A percentile compares a stretch with the other conserved stretches of the same genome.
Conservation (phyloP, 1,284 basidiomycete species). For the Ganoderma lingzhi region DNA sequence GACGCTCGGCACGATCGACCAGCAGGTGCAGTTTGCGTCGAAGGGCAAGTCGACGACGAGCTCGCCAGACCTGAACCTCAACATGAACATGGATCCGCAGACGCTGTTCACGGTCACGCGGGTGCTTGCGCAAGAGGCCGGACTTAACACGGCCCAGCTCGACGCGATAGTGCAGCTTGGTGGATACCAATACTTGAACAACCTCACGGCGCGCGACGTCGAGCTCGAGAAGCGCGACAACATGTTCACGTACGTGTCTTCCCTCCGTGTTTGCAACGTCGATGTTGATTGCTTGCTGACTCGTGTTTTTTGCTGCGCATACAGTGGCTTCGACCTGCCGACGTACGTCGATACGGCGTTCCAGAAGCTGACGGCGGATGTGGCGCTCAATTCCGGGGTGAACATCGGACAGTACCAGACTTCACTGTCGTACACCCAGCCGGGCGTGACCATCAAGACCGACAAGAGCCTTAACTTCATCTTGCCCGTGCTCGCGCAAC, state of each 20-base stretch:
- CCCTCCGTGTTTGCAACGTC: too few relatives aligned
- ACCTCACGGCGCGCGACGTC: constrained; percentile 33
- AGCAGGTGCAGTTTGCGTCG: constrained; percentile 60
- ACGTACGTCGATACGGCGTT: constrained; percentile 75
- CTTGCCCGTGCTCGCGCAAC: constrained; percentile 76
- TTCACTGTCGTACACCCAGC: constrained; percentile 68
- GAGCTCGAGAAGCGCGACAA: constrained; percentile 47
- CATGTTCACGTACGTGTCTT: constrained; percentile 58
- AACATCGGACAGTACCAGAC: constrained; percentile 76
- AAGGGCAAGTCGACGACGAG: constrained; percentile 62
- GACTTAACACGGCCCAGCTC: constrained; percentile 66
- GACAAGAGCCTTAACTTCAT: constrained; percentile 71
- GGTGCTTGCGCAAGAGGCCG: constrained; percentile 69
- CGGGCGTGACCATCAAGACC: constrained; percentile 63
- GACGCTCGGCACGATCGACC: constrained; percentile 69
- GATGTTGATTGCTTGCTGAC: neutral
- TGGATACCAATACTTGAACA: constrained; percentile 68
- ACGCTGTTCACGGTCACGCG: constrained; percentile 78
- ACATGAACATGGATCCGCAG: constrained; percentile 79
- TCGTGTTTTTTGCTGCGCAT: constrained; percentile 9
- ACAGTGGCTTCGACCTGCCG: constrained; percentile 74
- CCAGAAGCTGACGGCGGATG: constrained; percentile 67
- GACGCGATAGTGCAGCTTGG: constrained; percentile 78
- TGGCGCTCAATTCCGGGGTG: constrained; percentile 63
- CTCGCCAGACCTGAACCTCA: constrained; percentile 67